These are phyloP conservation scores for Xylariaceae sp. DNA, from an alignment of 2,329 filamentous ascomycete genomes.

Conservation along the genomic window DNA sequence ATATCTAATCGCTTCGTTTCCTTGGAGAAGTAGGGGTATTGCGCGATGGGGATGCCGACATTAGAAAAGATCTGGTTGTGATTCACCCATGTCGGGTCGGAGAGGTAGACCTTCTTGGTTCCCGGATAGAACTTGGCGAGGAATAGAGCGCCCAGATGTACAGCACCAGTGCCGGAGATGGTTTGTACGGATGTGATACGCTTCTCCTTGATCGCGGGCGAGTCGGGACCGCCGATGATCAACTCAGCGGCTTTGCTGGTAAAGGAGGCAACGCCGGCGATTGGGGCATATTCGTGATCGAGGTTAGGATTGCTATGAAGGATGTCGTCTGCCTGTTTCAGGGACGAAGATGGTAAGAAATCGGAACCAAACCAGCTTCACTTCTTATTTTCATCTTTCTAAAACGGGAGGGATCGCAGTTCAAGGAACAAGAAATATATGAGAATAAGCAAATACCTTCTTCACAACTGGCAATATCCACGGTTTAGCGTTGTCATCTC, in stretches of 20 bases:
- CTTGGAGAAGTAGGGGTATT: constrained; percentile 93
- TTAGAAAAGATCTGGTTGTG: constrained; percentile 98
- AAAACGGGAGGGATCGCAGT: no score
- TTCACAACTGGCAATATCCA: constrained; percentile 97
- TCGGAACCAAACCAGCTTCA: constrained; percentile 1
- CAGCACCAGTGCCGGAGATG: constrained; percentile 94
- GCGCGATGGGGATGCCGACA: constrained; percentile 74
- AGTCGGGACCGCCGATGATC: constrained; percentile 73
- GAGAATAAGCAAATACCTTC: constrained; percentile 65
- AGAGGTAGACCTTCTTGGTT: constrained; percentile 82
- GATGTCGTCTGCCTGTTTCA: constrained; percentile 79
- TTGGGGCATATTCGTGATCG: constrained; percentile 98
- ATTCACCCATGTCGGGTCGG: constrained; percentile 96
- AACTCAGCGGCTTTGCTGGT: constrained; percentile 89
- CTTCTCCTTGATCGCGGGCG: constrained; percentile 81
- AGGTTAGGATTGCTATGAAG: constrained; percentile 85
- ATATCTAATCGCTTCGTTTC: constrained; percentile 90
- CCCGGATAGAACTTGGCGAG: constrained; percentile 85
- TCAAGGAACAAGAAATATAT: not conserved
- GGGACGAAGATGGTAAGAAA: constrained; percentile 27
- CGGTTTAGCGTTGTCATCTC: constrained; percentile 92
- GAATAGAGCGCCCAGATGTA: constrained; percentile 93
- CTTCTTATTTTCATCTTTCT: no score
- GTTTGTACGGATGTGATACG: constrained; percentile 84
- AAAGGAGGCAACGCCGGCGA: constrained; percentile 84